phyloP scores from a whole-genome alignment of 257 asterid species.

The Lavandula angustifolia region DNA sequence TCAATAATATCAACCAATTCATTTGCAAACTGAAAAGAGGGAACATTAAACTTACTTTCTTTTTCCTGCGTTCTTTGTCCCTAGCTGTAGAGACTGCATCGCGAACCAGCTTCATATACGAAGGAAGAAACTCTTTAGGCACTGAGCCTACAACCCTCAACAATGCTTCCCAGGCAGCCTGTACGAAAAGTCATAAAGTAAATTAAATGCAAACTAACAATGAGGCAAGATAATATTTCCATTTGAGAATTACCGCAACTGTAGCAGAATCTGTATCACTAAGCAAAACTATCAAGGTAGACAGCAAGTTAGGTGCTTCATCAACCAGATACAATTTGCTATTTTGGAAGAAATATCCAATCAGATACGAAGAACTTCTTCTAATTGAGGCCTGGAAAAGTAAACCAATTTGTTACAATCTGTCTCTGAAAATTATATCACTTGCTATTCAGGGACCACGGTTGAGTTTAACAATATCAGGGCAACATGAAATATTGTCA shows the following conservation, averaged over 20 bases:
- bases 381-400: conserved; percentile 77
- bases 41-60: conserved; percentile 46
- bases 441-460: conserved; percentile 18
- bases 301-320: conserved; percentile 92
- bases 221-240: conserved; percentile 16
- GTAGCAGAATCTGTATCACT: conserved; percentile 83
- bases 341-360: conserved; percentile 86
- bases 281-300: conserved; percentile 80
- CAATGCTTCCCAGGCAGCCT: conserved; percentile 97
- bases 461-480: conserved; percentile 22
- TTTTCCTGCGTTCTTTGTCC: conserved; percentile 95
- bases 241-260: conserved; percentile 56
- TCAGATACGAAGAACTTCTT: conserved; percentile 74
- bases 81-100: conserved; percentile 97
- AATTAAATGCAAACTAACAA: conserved; percentile 20
- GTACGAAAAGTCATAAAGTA: conserved; percentile 31
- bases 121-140: conserved; percentile 91
- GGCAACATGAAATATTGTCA: conserved; percentile 32
- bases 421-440: not conserved
- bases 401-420: conserved; percentile 26
- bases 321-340: conserved; percentile 91
- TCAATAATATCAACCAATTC: conserved; percentile 3
- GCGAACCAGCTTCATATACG: conserved; percentile 89
- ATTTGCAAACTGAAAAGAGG: conserved; percentile 25
- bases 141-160: conserved; percentile 78